Conservation (phyloP, 2,329 filamentous ascomycete species). For the Pseudogymnoascus sp. region DNA sequence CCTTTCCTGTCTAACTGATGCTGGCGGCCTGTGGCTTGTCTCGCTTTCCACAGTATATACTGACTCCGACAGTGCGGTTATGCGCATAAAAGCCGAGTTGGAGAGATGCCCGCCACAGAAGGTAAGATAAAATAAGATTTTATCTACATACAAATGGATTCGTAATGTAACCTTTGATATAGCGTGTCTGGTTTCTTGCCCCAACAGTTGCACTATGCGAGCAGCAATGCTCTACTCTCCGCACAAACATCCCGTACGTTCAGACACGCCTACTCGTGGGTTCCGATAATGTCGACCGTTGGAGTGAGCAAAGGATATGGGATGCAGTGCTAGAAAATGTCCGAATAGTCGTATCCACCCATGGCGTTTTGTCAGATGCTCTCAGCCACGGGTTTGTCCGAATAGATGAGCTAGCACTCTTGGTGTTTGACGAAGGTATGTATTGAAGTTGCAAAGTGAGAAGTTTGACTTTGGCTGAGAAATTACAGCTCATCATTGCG, state of each 20-base stretch:
- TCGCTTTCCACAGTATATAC: not conserved
- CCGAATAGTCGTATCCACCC: conserved; percentile 54
- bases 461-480: not conserved
- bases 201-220: conserved; percentile 59
- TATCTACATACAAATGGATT: not conserved
- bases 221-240: conserved; percentile 58
- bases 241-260: conserved; percentile 47
- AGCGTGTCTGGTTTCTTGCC: conserved; percentile 64
- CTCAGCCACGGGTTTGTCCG: conserved; percentile 54
- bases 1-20: not conserved
- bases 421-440: conserved; percentile 60
- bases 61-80: conserved; percentile 46
- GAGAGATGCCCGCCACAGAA: conserved; percentile 45
- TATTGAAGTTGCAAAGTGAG: not conserved
- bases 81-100: conserved; percentile 59
- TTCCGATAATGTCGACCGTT: conserved; percentile 51
- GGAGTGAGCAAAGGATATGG: conserved; percentile 54
- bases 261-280: conserved; percentile 47
- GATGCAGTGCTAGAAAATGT: conserved; percentile 48
- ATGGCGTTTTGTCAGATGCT: conserved; percentile 51
- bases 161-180: conserved; percentile 10
- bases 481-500: conserved; percentile 27
- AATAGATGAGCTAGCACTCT: conserved; percentile 44
- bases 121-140: conserved; percentile 33
- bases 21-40: not conserved